Evolutionary conservation across 2,329 filamentous ascomycete species (phyloP).

Genomic region (Xylaria arbuscula): DNA sequence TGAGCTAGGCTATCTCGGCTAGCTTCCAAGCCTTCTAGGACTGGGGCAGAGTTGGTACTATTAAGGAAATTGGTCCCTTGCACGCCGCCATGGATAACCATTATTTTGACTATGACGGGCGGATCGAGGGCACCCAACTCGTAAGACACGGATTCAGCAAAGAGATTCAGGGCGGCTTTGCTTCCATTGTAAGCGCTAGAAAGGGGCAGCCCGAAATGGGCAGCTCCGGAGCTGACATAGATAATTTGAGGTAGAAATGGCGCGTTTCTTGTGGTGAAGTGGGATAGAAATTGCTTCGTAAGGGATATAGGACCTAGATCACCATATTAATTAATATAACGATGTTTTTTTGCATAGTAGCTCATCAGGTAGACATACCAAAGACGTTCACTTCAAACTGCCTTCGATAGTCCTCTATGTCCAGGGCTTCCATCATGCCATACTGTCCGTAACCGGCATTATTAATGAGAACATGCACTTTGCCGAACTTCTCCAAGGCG

Average conservation of each 20-base stretch:
- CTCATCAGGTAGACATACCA: neutral
- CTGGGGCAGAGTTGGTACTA: neutral
- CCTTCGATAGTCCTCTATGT: neutral
- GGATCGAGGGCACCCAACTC: neutral
- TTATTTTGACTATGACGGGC: neutral
- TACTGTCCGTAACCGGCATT: neutral
- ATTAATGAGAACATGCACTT: neutral
- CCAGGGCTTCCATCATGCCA: neutral
- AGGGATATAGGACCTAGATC: neutral
- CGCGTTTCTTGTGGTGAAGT: neutral
- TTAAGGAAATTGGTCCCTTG: neutral
- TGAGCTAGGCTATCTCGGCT: neutral
- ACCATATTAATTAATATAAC: neutral
- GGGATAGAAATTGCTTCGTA: neutral
- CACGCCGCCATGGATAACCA: neutral
- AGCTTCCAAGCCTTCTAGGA: neutral
- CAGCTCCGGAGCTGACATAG: neutral
- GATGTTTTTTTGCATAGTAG: neutral
- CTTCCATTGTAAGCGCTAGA: neutral
- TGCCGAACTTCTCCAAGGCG: neutral
- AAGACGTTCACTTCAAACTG: neutral
- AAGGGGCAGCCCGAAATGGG: neutral
- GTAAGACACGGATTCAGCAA: neutral
- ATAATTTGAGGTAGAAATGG: neutral
- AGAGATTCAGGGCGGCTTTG: neutral